Evolutionary conservation across 805 yeast species (phyloP), one percentile per base, ranked within the genome.

Genomic region (Candida tammaniensis): DNA sequence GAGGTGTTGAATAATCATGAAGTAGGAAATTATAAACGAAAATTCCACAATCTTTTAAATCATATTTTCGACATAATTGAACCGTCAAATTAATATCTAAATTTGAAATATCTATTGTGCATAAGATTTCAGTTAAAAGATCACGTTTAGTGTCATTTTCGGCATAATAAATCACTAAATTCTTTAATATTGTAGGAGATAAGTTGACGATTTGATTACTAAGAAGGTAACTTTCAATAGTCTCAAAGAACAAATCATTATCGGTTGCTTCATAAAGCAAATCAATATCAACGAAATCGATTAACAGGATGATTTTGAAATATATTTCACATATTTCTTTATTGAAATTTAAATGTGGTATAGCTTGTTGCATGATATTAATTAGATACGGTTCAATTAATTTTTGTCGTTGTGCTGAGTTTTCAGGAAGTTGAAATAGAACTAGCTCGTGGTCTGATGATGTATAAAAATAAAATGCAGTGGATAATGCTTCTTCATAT

Each of bases 61-160:
- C 60, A 45, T 79, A 63, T 40, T 68, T 51, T 24, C 64, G 62
- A 52, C 96, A 82, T 12, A 85, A 58, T 9, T 66, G 67, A 10
- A 87, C 68, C 0, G 95, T 79, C 15, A 80, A 61, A 56, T 91
- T 96, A 23, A 91, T 73, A 51, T 91, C 96, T 32, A 93, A 67
- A 9, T 78, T 72, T 5, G 64, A 47, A 7, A 84, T 68, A 47
- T 88, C 89, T 17, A 91, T 52, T 2, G 76, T 59, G 46, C 95
- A 83, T 8, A 89, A 64, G 20, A 86, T 51, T 38, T 81, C 80
- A 28, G 86, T 88, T 13, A 91, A 63, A 0, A 59, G 46, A 2
- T 70, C 75, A 3, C 76, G 70, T 30, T 68, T 59, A 15, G 26
- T 22, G 5, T 59, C 64, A 4, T 46, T 42, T 0, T 54, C 37